These are phyloP conservation scores for Isoetes taiwanensis DNA, from an alignment of 75 land plant genomes.

Conservation along the genomic window DNA sequence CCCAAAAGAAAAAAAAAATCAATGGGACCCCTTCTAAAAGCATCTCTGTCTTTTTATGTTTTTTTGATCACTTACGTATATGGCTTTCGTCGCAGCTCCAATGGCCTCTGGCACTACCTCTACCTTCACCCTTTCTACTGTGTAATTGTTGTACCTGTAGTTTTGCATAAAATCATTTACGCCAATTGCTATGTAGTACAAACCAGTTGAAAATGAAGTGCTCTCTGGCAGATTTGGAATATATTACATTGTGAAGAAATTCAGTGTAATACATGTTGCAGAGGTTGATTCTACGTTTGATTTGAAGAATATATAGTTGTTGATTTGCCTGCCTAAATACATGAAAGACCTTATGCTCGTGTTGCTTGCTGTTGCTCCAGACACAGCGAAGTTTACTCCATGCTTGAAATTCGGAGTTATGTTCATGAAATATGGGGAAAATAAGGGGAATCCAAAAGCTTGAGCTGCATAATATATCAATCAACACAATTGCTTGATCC, in stretches of 20 bases:
- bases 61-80: neutral
- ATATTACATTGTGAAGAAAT: neutral
- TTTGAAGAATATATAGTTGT: neutral
- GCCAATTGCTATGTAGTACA: neutral
- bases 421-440: neutral
- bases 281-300: neutral
- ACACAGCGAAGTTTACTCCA: neutral
- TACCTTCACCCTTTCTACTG: neutral
- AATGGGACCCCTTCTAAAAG: too few relatives aligned
- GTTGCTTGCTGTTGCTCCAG: neutral
- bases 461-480: neutral
- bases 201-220: neutral
- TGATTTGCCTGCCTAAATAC: neutral
- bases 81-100: neutral
- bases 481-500: too few relatives aligned
- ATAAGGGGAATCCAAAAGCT: neutral
- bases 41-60: too few relatives aligned
- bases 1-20: too few relatives aligned
- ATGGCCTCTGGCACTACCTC: neutral
- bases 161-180: constrained; percentile 2
- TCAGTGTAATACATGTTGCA: neutral
- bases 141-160: neutral
- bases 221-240: neutral
- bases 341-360: neutral
- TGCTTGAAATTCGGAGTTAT: neutral